A percentile compares a stretch with the other conserved stretches of the same genome.
phyloP scores from a whole-genome alignment of 2,329 filamentous ascomycete genomes.

The Xylaria sp. region DNA sequence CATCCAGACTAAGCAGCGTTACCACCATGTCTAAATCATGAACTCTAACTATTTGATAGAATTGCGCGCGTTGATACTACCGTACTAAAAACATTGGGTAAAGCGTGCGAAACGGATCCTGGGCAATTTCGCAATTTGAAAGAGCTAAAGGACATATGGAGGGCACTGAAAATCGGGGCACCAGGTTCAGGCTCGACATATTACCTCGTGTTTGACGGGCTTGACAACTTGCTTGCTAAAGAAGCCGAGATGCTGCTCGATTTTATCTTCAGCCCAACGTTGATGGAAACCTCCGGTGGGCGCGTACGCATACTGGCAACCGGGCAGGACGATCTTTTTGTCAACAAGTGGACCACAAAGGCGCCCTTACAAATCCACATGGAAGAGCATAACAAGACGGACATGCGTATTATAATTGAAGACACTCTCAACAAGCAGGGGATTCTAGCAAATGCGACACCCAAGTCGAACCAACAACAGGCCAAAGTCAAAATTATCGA shows the following conservation, averaged over 20 bases:
- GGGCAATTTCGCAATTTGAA: conserved; percentile 24
- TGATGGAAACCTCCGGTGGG: conserved; percentile 7
- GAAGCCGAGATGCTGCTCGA: conserved; percentile 33
- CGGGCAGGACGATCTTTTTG: conserved; percentile 35
- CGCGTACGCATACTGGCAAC: conserved; percentile 40
- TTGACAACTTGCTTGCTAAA: conserved; percentile 41
- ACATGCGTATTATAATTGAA: conserved; percentile 41
- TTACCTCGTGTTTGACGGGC: conserved; percentile 43
- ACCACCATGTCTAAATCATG: neutral
- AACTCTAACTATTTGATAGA: neutral
- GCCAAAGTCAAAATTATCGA: conserved; percentile 39
- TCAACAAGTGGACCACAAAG: neutral
- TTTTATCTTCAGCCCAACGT: conserved; percentile 33
- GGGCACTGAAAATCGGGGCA: conserved; percentile 39
- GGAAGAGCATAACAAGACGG: conserved; percentile 36
- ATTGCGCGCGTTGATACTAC: conserved; percentile 44
- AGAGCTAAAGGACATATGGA: conserved; percentile 37
- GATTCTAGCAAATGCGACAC: conserved; percentile 36
- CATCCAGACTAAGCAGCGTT: neutral
- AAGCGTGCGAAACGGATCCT: conserved; percentile 37
- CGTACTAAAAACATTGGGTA: conserved; percentile 38
- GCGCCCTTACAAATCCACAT: conserved; percentile 35
- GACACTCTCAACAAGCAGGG: conserved; percentile 36
- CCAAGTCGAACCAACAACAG: conserved; percentile 38
- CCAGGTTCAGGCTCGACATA: conserved; percentile 36